Conservation (phyloP, 371 early-diverging fungal species). For the Mucor ambiguus region DNA sequence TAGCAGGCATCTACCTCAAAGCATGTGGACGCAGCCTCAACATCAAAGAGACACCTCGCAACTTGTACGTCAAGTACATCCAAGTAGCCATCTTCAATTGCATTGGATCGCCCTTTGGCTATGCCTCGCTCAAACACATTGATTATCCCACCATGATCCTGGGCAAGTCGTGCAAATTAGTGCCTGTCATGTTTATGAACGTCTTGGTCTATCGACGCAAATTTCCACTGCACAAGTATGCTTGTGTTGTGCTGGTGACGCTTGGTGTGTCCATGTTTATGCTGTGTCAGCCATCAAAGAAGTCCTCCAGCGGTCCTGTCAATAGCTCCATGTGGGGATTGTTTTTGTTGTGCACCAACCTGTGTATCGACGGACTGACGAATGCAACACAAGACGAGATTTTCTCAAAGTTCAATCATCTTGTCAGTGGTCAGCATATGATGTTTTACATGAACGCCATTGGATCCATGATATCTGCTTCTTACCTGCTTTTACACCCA, state of each 20-base stretch:
- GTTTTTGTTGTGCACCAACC: constrained; percentile 79
- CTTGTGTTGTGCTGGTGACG: constrained; percentile 85
- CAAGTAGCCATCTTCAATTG: constrained; percentile 80
- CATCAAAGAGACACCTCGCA: constrained; percentile 38
- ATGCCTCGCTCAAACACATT: constrained; percentile 90
- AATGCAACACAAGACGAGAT: constrained; percentile 98
- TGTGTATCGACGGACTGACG: constrained; percentile 93
- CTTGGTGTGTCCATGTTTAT: constrained; percentile 92
- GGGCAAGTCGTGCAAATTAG: constrained; percentile 97
- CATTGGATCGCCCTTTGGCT: constrained; percentile 91
- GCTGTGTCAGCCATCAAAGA: constrained; percentile 71
- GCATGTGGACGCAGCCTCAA: constrained; percentile 45
- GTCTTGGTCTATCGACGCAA: constrained; percentile 85
- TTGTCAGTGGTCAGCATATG: constrained; percentile 89
- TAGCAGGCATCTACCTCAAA: constrained; percentile 75
- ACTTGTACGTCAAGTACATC: constrained; percentile 61
- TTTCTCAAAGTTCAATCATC: constrained; percentile 69
- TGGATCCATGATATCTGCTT: constrained; percentile 68
- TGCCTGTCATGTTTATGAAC: constrained; percentile 97
- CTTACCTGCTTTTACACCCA: constrained; percentile 71
- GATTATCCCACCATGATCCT: constrained; percentile 98
- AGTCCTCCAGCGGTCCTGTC: constrained; percentile 46
- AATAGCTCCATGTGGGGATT: constrained; percentile 77
- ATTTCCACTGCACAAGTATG: constrained; percentile 84
- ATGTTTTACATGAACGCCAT: constrained; percentile 97